Evolutionary conservation across 2,329 filamentous ascomycete genomes (phyloP), one percentile per base, ranked within the genome.

Genomic region (Sporothrix pallida): DNA sequence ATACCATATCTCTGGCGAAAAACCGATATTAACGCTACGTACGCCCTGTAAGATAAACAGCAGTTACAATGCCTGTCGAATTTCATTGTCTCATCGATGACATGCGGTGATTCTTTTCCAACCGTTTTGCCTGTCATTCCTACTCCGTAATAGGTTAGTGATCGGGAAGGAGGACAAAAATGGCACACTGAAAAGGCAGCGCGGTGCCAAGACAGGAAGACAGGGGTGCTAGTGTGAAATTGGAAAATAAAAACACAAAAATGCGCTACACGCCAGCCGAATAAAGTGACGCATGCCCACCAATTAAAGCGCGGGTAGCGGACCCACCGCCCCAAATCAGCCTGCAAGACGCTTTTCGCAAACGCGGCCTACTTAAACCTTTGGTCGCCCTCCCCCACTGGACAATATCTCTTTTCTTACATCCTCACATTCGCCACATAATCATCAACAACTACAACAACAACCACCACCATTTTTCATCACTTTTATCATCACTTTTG

Each of bases 321-420:
- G 70, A 70, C 72, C 72, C 69, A 73, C 68, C n/a, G 56, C 26
- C 60, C 67, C 75, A 77, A 81, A 82, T 82, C 81, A 82, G 81
- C 81, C 80, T 77, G 77, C 78, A 79, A 77, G 78, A 76, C 78
- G 76, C 77, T 76, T 58, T 73, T 74, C 73, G 71, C 72, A 72
- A 68, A 75, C 56, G 50, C 76, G 70, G 77, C 79, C 78, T 82
- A 83, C 80, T 80, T 83, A 83, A 83, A 81, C 78, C 77, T 77
- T 78, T 75, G 74, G 77, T 77, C 78, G 80, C 82, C 84, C 85
- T 85, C 85, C 82, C 83, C 83, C 78, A 78, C 80, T 76, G 76
- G 76, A 76, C 76, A 78, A 50, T 58, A 60, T 76, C 78, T 84
- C 83, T 82, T 76, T 80, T 77, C 77, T 80, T 80, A 78, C 79